A percentile compares a stretch with the other conserved stretches of the same genome.
phyloP scores from a whole-genome alignment of 108 stramenopile genomes.

The Conticribra guillardii region DNA sequence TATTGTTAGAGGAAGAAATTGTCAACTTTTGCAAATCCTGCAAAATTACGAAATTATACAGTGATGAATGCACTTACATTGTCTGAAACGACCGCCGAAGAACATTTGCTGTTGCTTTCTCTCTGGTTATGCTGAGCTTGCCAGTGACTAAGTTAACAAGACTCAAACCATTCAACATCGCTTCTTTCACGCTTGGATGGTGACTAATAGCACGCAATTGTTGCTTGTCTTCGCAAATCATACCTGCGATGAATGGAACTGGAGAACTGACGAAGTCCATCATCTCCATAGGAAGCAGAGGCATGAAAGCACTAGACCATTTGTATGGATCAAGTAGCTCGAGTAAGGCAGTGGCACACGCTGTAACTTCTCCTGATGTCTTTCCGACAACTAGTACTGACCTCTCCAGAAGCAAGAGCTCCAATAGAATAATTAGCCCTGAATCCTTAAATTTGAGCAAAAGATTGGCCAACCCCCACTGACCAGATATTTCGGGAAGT shows the following conservation, averaged over 20 bases:
- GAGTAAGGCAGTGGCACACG: conserved; percentile 42
- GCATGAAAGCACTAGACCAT: conserved; percentile 62
- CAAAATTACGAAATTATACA: no score
- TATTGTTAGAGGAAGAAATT: no score
- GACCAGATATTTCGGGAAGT: conserved; percentile 48
- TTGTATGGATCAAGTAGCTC: conserved; percentile 52
- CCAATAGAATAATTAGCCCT: conserved; percentile 49
- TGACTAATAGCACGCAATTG: conserved; percentile 34
- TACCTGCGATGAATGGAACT: conserved; percentile 57
- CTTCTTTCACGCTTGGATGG: conserved; percentile 46
- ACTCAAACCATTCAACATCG: conserved; percentile 51
- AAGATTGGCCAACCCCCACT: conserved; percentile 50
- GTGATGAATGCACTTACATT: no score
- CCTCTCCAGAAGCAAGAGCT: conserved; percentile 52
- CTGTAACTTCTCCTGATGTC: conserved; percentile 49
- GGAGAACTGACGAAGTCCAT: conserved; percentile 60
- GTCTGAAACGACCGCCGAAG: conserved; percentile 43
- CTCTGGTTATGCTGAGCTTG: conserved; percentile 46
- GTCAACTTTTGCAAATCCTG: no score
- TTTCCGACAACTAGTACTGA: conserved; percentile 50
- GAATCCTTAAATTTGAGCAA: conserved; percentile 46
- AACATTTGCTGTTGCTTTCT: conserved; percentile 48
- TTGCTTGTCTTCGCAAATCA: conserved; percentile 39
- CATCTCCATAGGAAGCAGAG: conserved; percentile 51
- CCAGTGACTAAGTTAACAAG: conserved; percentile 50